These are phyloP conservation scores for Backusella liffmaniae DNA, from an alignment of 192 early-diverging fungal genomes.

Conservation along the genomic window DNA sequence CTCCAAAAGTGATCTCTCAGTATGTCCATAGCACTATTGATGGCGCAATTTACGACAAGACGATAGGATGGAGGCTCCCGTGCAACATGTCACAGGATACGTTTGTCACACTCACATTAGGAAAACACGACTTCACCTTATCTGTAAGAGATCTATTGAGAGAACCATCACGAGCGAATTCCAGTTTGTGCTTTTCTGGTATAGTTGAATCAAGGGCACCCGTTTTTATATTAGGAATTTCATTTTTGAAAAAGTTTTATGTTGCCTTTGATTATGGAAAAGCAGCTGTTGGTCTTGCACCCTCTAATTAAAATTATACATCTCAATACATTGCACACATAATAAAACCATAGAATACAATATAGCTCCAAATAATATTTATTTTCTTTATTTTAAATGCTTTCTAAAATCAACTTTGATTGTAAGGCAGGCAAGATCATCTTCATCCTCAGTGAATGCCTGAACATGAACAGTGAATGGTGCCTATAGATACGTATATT, in stretches of 20 bases:
- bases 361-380: background rate
- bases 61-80: constrained; percentile 42
- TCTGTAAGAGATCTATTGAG: constrained; percentile 36
- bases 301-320: constrained; percentile 4
- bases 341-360: background rate
- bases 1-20: constrained; percentile 33
- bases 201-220: constrained; percentile 21
- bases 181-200: constrained; percentile 29
- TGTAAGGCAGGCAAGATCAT: background rate
- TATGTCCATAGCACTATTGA: constrained; percentile 44
- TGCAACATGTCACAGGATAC: constrained; percentile 18
- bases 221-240: constrained; percentile 41
- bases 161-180: constrained; percentile 11
- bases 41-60: constrained; percentile 17
- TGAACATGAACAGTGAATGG: background rate
- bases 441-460: background rate
- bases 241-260: constrained; percentile 49
- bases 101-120: constrained; percentile 31
- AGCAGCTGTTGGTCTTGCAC: constrained; percentile 45
- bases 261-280: constrained; percentile 47
- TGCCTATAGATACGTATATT: background rate
- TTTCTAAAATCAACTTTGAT: constrained; percentile 4
- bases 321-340: background rate
- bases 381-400: background rate
- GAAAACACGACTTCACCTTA: constrained; percentile 23